These are phyloP conservation scores for Basidioascus undulatus DNA, from an alignment of 768 basidiomycete species.

Conservation along the genomic window DNA sequence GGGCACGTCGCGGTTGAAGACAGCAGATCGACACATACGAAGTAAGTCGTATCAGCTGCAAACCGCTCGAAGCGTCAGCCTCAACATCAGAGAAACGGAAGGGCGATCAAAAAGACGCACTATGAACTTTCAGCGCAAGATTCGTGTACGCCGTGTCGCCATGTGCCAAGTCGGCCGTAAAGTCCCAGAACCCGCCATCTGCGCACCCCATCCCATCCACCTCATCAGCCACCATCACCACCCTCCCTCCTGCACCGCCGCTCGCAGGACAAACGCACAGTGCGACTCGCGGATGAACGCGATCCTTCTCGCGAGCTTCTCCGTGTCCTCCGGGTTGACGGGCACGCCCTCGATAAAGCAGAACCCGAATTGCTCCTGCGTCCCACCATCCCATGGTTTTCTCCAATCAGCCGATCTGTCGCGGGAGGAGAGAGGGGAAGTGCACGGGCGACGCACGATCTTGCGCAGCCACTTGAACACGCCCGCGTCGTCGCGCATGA, in stretches of 20 bases:
- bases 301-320: constrained; percentile 47
- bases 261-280: too few relatives aligned
- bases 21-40: too few relatives aligned
- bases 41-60: too few relatives aligned
- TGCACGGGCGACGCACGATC: constrained; percentile 29
- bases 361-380: constrained; percentile 65
- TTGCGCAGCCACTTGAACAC: constrained; percentile 59
- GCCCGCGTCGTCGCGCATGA: constrained; percentile 43
- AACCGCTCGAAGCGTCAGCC: too few relatives aligned
- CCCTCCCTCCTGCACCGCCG: background rate
- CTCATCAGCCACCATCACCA: background rate
- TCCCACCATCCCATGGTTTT: too few relatives aligned
- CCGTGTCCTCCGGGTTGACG: constrained; percentile 56
- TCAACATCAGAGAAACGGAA: background rate
- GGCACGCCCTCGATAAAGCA: constrained; percentile 67
- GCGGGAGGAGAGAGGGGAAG: background rate
- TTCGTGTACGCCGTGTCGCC: constrained; percentile 90
- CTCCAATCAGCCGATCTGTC: too few relatives aligned
- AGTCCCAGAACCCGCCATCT: constrained; percentile 96
- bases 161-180: constrained; percentile 68
- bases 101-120: too few relatives aligned
- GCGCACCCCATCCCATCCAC: background rate
- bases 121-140: constrained; percentile 63
- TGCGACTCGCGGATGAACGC: constrained; percentile 76
- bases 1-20: too few relatives aligned